These are phyloP conservation scores for Hypoxylon sp. DNA, from an alignment of 2,329 filamentous ascomycete species.

Conservation along the genomic window DNA sequence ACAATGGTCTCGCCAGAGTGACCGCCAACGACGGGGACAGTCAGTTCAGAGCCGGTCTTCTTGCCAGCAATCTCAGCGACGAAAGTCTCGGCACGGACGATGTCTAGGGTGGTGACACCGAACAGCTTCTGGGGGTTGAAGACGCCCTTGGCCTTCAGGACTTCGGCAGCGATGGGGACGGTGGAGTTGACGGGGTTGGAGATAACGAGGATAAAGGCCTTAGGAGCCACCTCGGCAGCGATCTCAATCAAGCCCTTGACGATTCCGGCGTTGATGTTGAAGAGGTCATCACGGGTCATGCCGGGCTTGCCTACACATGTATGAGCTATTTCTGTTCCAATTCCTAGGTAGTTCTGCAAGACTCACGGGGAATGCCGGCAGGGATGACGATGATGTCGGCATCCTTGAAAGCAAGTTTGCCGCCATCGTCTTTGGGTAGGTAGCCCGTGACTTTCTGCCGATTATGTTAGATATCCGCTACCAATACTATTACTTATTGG, in stretches of 20 bases:
- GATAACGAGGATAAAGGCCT: constrained; percentile 96
- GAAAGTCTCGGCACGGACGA: constrained; percentile 98
- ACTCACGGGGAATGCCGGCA: constrained; percentile 95
- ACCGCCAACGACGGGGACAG: constrained; percentile 92
- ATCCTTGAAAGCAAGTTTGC: constrained; percentile 90
- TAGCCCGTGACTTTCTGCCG: constrained; percentile 86
- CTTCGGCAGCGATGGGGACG: constrained; percentile 96
- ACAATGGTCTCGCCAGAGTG: constrained; percentile 99
- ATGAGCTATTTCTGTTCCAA: constrained; percentile 45
- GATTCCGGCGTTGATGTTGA: constrained; percentile 99
- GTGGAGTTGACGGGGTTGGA: constrained; percentile 99
- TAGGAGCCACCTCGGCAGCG: constrained; percentile 88
- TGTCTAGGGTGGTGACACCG: constrained; percentile 98
- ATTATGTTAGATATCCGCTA: constrained; percentile 50
- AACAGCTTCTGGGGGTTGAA: constrained; percentile 98
- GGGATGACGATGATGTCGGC: constrained; percentile 98
- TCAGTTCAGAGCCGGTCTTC: constrained; percentile 84
- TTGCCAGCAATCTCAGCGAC: constrained; percentile 87
- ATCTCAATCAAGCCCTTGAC: constrained; percentile 94
- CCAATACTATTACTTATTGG: constrained; percentile 3
- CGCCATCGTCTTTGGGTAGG: constrained; percentile 87
- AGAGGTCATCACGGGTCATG: constrained; percentile 99
- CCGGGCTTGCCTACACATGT: constrained; percentile 86
- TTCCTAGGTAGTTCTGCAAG: not conserved
- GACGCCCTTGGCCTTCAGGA: constrained; percentile 91